Evolutionary conservation across 768 basidiomycete species (phyloP), one percentile per base, ranked within the genome.

Genomic region (Boletus barrowsii): DNA sequence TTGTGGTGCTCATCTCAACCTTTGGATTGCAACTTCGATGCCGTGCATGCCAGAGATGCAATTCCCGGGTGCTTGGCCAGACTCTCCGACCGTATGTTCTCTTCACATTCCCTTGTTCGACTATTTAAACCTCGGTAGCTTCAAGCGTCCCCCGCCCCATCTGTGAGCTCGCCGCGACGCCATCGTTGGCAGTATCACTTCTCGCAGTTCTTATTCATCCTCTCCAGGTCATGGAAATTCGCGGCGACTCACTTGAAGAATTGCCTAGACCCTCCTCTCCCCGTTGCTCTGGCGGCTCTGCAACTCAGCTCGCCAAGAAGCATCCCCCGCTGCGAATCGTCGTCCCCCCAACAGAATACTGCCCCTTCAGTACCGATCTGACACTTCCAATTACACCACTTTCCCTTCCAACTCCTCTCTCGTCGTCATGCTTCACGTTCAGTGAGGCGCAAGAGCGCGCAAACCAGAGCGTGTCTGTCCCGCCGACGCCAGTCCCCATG

Each of bases 341-440:
- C 22, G 63, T 70, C 46, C 70, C 70, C 14, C 66, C 68, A 15
- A 62, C 70, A 30, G 69, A 71, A 56, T 69, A 69, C 48, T 71
- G 66, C 54, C 68, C 68, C n/a, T 69, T 68, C 51, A 62, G 66
- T 37, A 68, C 66, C 17, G 62, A 72, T 42, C 56, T 72, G n/a
- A 66, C 60, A 5, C 59, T 68, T 55, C 69, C 69, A 41, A 60
- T 63, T 17, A 64, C 66, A 9, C 64, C 68, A 10, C 60, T 54
- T 39, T 58, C 61, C 45, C 63, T 72, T 54, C 57, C 61, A 29
- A 59, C 63, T 22, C 58, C 67, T 10, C 40, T 69, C 44, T 59
- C 63, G 0, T 68, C 63, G 10, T 70, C 66, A 1, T 68, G 68
- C 47, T 68, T 70, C 32, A 62, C 56, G 13, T 64, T 60, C 42